Percentiles rank a stretch among this genome's conserved stretches.
These are phyloP conservation scores for Prunus fruticosa DNA, from an alignment of 306 rosid species.

Conservation along the genomic window DNA sequence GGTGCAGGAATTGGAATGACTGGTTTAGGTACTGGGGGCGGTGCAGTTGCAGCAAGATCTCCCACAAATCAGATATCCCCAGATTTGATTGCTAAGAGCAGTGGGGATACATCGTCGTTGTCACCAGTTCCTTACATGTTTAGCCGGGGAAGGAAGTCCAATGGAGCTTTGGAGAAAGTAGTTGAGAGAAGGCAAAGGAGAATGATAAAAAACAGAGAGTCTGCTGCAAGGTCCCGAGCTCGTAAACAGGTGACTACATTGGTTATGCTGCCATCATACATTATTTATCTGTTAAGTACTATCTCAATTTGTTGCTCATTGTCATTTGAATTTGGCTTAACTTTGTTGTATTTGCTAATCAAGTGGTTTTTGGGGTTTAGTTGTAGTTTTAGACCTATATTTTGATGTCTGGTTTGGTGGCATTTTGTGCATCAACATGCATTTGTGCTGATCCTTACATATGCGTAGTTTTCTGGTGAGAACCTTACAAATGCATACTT, in stretches of 20 bases:
- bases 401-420: conserved; percentile 4
- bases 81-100: conserved; percentile 39
- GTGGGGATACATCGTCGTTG: conserved; percentile 33
- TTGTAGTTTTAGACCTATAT: not conserved
- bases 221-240: conserved; percentile 97
- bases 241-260: conserved; percentile 78
- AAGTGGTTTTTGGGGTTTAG: not conserved
- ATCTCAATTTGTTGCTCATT: not conserved
- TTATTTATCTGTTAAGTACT: conserved; percentile 1
- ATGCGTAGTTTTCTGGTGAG: not conserved
- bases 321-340: not conserved
- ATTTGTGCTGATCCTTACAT: not conserved
- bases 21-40: conserved; percentile 44
- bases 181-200: conserved; percentile 95
- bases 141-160: conserved; percentile 60
- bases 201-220: conserved; percentile 95
- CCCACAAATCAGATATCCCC: conserved; percentile 55
- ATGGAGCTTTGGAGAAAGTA: conserved; percentile 64
- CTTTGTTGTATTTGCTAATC: not conserved
- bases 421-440: conserved; percentile 3
- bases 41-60: conserved; percentile 42
- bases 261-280: not conserved
- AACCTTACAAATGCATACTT: conserved; percentile 3
- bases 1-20: conserved; percentile 41
- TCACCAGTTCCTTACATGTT: conserved; percentile 74